Percentiles rank a stretch among this genome's conserved stretches.
Conservation (phyloP, 257 asterid species). For the Ilex asprella region DNA sequence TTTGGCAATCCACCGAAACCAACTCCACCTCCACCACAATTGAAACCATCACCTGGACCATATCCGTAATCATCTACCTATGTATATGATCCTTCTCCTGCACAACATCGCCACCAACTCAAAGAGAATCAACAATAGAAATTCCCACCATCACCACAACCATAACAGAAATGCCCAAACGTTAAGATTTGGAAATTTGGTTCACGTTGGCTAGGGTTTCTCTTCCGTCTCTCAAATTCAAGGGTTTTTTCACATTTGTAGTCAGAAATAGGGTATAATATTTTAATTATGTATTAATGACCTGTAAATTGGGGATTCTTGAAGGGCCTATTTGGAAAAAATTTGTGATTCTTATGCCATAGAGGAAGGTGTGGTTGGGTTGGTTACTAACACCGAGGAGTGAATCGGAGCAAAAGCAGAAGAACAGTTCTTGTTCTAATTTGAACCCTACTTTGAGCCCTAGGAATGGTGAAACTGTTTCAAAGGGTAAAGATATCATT, state of each 20-base stretch:
- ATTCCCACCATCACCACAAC: too few species aligned
- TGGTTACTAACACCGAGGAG: conserved; percentile 60
- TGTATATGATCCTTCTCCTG: too few species aligned
- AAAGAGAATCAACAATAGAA: too few species aligned
- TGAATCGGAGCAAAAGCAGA: conserved; percentile 31
- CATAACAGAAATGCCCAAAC: neutral
- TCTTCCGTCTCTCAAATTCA: conserved; percentile 9
- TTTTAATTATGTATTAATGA: conserved; percentile 19
- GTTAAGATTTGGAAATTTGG: conserved; percentile 61
- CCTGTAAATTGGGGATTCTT: conserved; percentile 18
- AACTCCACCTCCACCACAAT: too few species aligned
- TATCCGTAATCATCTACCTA: too few species aligned
- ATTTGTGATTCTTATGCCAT: conserved; percentile 60
- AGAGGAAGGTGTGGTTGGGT: conserved; percentile 46
- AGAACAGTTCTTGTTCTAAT: conserved; percentile 36
- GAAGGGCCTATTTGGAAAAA: conserved; percentile 6
- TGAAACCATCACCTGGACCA: too few species aligned
- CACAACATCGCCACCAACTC: too few species aligned
- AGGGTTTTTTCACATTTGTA: neutral
- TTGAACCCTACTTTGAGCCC: conserved; percentile 24
- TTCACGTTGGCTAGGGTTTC: conserved; percentile 63
- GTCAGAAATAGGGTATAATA: neutral
- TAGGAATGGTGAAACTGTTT: conserved; percentile 34
- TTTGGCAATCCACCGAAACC: too few species aligned
- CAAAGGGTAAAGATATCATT: conserved; percentile 42